Conservation (phyloP, 805 yeast genomes). For the Yarrowia sp. region DNA sequence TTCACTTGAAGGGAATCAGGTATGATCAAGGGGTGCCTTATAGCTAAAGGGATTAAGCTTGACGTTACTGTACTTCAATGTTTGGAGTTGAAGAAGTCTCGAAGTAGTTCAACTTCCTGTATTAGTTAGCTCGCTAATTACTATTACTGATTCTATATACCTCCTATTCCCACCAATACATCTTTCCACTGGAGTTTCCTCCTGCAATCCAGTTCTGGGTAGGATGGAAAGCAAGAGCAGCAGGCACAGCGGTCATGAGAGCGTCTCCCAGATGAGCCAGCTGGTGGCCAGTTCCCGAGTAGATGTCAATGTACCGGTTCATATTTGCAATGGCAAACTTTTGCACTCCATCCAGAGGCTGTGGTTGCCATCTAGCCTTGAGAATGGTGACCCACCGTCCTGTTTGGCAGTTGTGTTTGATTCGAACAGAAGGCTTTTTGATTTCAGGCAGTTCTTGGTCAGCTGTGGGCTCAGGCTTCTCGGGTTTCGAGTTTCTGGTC, state of each 20-base stretch:
- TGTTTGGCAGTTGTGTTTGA: conserved; percentile 92
- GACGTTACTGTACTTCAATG: too few species aligned
- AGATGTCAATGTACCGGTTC: conserved; percentile 87
- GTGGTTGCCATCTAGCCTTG: conserved; percentile 83
- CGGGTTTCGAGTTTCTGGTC: not conserved
- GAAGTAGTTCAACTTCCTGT: too few species aligned
- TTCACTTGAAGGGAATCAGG: too few species aligned
- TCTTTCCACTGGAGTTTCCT: conserved; percentile 93
- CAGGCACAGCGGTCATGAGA: conserved; percentile 87
- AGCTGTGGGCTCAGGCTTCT: not conserved
- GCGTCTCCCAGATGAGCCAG: conserved; percentile 74
- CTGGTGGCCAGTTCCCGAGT: conserved; percentile 75
- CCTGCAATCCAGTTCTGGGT: conserved; percentile 90
- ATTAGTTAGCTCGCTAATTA: too few species aligned
- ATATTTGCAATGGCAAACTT: conserved; percentile 93
- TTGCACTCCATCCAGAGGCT: conserved; percentile 72
- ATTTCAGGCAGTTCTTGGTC: conserved; percentile 44
- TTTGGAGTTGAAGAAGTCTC: too few species aligned
- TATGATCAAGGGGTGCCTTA: too few species aligned
- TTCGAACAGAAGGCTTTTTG: conserved; percentile 65
- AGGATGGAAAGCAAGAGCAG: conserved; percentile 84
- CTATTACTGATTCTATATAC: too few species aligned
- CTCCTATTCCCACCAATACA: conserved; percentile 59
- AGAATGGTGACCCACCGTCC: conserved; percentile 96
- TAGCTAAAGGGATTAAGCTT: too few species aligned